A percentile compares a stretch with the other conserved stretches of the same genome.
phyloP scores from a whole-genome alignment of 306 rosid species.

The Delonix regia region DNA sequence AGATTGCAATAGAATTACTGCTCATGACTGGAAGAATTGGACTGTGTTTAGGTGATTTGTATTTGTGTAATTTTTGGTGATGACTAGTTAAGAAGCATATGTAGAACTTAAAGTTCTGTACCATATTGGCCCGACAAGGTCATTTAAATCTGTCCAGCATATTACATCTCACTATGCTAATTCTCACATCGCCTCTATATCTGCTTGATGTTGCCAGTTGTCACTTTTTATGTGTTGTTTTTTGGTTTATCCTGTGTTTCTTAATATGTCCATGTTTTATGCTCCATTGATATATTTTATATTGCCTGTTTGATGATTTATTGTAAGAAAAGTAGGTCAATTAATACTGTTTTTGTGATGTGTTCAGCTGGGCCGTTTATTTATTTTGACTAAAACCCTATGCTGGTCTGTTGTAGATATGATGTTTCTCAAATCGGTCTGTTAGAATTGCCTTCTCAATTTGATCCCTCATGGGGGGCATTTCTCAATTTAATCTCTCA shows the following conservation, averaged over 20 bases:
- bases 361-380: background rate
- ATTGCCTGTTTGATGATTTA: background rate
- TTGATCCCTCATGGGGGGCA: background rate
- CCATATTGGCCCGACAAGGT: background rate
- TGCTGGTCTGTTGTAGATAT: background rate
- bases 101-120: background rate
- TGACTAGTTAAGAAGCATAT: background rate
- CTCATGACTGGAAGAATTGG: background rate
- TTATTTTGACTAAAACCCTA: background rate
- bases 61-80: background rate
- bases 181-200: no score
- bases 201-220: background rate
- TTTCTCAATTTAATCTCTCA: background rate
- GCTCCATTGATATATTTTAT: background rate
- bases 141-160: background rate
- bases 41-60: conserved; percentile 2
- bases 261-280: background rate
- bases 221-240: background rate
- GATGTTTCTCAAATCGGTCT: background rate
- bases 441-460: background rate
- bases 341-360: background rate
- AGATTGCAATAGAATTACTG: background rate
- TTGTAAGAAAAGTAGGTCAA: background rate
- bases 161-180: background rate
- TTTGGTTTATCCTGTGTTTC: background rate